Conservation (phyloP, 305 asterid species). For the Striga hermonthica region DNA sequence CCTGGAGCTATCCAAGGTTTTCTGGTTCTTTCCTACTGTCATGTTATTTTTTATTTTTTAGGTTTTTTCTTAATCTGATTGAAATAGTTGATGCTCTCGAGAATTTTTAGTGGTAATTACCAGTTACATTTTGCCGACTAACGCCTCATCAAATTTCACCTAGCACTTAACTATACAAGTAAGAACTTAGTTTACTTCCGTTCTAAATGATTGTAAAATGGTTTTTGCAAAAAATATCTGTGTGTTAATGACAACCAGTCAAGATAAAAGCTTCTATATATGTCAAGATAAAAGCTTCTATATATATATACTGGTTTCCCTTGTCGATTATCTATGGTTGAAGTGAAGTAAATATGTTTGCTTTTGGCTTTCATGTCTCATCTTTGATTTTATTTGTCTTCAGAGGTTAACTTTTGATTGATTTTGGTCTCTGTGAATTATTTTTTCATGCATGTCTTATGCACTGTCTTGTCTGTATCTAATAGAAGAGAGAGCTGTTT, state of each 20-base stretch:
- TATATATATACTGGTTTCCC: constrained; percentile 3
- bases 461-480: constrained; percentile 31
- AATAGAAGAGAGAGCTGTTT: constrained; percentile 80
- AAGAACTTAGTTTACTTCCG: neutral
- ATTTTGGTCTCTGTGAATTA: neutral
- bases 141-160: neutral
- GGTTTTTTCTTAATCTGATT: neutral
- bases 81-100: neutral
- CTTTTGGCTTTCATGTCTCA: neutral
- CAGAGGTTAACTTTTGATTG: constrained; percentile 1
- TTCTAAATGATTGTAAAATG: neutral
- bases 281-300: neutral
- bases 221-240: neutral
- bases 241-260: constrained; percentile 1
- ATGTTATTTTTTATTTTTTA: too few species aligned
- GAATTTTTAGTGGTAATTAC: neutral
- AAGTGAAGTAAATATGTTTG: neutral
- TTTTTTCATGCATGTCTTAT: constrained; percentile 20
- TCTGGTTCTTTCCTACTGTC: neutral
- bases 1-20: constrained; percentile 89
- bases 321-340: neutral
- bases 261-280: neutral
- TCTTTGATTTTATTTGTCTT: neutral
- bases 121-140: neutral
- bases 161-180: neutral